Conservation (phyloP, 2,329 filamentous ascomycete species). For the Sporothrix protearum region DNA sequence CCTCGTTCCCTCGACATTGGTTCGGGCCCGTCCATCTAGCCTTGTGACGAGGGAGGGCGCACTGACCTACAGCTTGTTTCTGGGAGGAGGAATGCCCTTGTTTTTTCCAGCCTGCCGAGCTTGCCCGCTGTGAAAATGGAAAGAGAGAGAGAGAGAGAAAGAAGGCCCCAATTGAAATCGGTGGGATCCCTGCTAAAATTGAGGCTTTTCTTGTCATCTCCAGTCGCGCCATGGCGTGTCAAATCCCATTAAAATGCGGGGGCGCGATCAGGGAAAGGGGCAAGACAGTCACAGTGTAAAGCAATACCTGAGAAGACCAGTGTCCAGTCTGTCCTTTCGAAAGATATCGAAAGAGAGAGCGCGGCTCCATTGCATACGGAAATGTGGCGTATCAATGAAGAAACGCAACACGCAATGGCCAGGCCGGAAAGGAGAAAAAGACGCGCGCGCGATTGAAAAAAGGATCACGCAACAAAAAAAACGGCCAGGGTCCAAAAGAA, state of each 20-base stretch:
- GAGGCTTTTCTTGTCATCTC: not conserved
- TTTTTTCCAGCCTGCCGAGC: conserved; percentile 5
- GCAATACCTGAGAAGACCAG: not conserved
- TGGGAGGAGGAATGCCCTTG: not conserved
- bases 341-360: not conserved
- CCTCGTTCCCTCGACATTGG: not conserved
- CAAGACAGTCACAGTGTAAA: too few relatives aligned
- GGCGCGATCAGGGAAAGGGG: not conserved
- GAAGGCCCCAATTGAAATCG: not conserved
- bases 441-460: not conserved
- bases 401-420: not conserved
- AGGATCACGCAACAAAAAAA: not conserved
- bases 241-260: conserved; percentile 5
- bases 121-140: conserved; percentile 1
- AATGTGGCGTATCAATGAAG: not conserved
- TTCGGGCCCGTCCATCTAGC: not conserved
- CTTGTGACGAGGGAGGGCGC: not conserved
- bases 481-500: not conserved
- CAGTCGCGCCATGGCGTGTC: not conserved
- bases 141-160: not conserved
- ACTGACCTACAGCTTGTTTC: conserved; percentile 10
- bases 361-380: not conserved
- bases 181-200: not conserved
- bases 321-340: not conserved
- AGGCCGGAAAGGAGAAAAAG: not conserved